These are phyloP conservation scores for Phytophthora sojae DNA, from an alignment of 352 stramenopile genomes.

Conservation along the genomic window DNA sequence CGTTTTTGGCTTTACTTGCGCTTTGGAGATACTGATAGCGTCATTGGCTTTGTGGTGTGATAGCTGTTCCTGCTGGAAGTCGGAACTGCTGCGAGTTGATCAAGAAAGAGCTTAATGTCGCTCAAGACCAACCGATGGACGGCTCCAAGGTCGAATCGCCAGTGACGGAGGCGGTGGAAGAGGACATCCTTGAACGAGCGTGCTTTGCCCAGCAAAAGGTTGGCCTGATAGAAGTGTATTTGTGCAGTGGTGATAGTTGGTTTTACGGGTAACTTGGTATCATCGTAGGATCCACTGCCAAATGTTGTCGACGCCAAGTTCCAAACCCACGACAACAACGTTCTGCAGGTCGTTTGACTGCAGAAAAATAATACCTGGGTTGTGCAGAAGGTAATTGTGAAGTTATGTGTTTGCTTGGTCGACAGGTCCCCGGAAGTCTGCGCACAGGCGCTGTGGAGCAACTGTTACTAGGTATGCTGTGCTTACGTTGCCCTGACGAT, in stretches of 20 bases:
- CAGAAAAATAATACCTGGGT: neutral
- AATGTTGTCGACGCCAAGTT: slow-evolving; percentile 59
- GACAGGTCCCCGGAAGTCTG: slow-evolving; percentile 49
- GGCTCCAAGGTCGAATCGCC: slow-evolving; percentile 3
- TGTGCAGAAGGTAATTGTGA: neutral
- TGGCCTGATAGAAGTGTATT: neutral
- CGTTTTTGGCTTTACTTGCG: slow-evolving; percentile 1
- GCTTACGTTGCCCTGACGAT: neutral
- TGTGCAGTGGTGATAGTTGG: neutral
- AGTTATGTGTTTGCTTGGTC: neutral
- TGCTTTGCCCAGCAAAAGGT: slow-evolving; percentile 78
- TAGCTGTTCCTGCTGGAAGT: slow-evolving; percentile 58
- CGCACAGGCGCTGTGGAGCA: slow-evolving; percentile 56
- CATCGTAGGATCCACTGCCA: slow-evolving; percentile 41
- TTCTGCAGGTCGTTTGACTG: slow-evolving; percentile 42
- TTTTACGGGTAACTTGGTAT: neutral
- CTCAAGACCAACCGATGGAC: slow-evolving; percentile 35
- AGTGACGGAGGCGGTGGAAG: slow-evolving; percentile 38
- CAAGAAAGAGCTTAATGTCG: slow-evolving; percentile 35
- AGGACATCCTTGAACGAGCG: slow-evolving; percentile 78
- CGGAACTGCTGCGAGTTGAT: slow-evolving; percentile 55
- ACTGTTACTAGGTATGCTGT: slow-evolving; percentile 50
- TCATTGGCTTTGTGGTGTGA: too few relatives aligned
- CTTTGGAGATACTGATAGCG: neutral
- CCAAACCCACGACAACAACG: slow-evolving; percentile 42